A percentile compares a stretch with the other conserved stretches of the same genome.
These are phyloP conservation scores for Moricandia moricandioides DNA, from an alignment of 345 rosid species.

Conservation along the genomic window DNA sequence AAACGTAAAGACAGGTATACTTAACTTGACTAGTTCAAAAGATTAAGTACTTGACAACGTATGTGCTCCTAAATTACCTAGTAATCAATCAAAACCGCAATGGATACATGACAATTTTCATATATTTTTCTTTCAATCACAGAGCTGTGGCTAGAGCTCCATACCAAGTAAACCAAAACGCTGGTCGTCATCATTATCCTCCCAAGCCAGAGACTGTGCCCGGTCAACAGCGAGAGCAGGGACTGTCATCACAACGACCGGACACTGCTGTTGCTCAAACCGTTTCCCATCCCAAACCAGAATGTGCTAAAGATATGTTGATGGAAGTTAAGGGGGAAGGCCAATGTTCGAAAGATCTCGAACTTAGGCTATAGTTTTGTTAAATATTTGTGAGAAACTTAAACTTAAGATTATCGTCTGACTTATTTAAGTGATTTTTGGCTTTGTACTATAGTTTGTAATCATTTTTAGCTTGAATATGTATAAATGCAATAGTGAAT, in stretches of 20 bases:
- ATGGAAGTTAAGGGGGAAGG: conserved; percentile 31
- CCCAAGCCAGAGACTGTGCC: conserved; percentile 25
- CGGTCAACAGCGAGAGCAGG: conserved; percentile 31
- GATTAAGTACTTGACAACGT: background rate
- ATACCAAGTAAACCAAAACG: conserved; percentile 45
- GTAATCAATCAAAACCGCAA: background rate
- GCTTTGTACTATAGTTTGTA: conserved; percentile 3
- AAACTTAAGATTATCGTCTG: conserved; percentile 46
- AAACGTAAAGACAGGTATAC: conserved; percentile 74
- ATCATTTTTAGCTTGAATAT: conserved; percentile 13
- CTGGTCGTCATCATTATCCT: conserved; percentile 16
- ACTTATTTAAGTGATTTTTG: background rate
- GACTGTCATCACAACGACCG: conserved; percentile 28
- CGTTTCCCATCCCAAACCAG: conserved; percentile 1
- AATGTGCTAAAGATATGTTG: conserved; percentile 12
- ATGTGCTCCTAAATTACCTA: background rate
- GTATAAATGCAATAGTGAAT: background rate
- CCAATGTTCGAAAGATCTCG: conserved; percentile 46
- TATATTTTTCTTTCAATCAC: background rate
- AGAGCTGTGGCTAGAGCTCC: conserved; percentile 65
- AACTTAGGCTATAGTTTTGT: conserved; percentile 50
- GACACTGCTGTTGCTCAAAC: conserved; percentile 8
- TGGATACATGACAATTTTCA: background rate
- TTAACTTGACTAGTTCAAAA: background rate
- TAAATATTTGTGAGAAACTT: conserved; percentile 27